Evolutionary conservation across 208 protist genomes (phyloP).

Genomic region (Trypanosoma brucei): DNA sequence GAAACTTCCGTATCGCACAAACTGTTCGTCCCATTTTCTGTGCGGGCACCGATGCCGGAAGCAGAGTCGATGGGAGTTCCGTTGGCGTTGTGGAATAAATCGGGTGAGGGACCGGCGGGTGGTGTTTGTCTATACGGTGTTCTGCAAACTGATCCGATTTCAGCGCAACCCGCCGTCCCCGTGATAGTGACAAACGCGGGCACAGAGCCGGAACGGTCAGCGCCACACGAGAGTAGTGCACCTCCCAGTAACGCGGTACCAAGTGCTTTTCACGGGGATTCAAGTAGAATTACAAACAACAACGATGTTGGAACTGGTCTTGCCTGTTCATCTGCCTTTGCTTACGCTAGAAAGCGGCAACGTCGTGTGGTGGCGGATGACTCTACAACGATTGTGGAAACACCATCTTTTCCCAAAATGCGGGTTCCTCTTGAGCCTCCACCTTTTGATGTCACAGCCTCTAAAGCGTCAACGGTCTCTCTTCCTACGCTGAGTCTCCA

Average conservation of each 20-base stretch:
- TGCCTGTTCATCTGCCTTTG: background rate
- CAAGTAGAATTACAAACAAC: background rate
- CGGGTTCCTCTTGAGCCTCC: background rate
- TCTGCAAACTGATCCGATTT: background rate
- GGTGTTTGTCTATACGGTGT: conserved; percentile 16
- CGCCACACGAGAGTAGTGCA: background rate
- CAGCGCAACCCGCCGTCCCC: background rate
- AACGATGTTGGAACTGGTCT: background rate
- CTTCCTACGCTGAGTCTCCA: conserved; percentile 5
- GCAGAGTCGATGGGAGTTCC: conserved; percentile 19
- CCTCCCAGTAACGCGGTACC: background rate
- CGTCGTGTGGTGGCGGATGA: conserved; percentile 15
- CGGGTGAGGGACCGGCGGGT: conserved; percentile 2
- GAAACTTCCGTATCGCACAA: background rate
- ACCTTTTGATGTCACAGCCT: no score
- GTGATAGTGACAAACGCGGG: background rate
- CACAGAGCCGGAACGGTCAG: background rate
- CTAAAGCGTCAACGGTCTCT: background rate
- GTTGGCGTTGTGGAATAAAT: conserved; percentile 9
- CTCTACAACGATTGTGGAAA: conserved; percentile 1
- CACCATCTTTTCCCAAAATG: background rate
- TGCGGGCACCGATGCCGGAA: conserved; percentile 25
- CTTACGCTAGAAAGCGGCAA: conserved; percentile 12
- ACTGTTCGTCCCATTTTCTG: conserved; percentile 4
- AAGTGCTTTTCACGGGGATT: background rate